A percentile compares a stretch with the other conserved stretches of the same genome.
Conservation (phyloP, 805 yeast species). For the Pichia nakasei region DNA sequence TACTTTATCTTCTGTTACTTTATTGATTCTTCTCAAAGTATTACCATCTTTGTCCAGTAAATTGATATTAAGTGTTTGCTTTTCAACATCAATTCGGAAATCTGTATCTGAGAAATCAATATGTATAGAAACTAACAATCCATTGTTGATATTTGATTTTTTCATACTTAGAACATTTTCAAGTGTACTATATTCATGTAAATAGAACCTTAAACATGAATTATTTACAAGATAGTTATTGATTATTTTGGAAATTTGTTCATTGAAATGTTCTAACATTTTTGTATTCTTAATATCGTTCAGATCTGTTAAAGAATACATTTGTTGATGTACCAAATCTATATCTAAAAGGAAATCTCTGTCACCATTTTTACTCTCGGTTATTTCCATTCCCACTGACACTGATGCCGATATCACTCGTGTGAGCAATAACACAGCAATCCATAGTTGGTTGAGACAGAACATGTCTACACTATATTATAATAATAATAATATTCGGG, state of each 20-base stretch:
- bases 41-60: slow-evolving; percentile 22
- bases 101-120: slow-evolving; percentile 11
- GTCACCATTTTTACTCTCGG: background rate
- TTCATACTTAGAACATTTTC: slow-evolving; percentile 1
- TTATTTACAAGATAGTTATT: slow-evolving; percentile 7
- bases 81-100: slow-evolving; percentile 11
- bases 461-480: background rate
- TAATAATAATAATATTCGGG: no score
- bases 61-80: slow-evolving; percentile 21
- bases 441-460: background rate
- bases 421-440: background rate
- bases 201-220: slow-evolving; percentile 13
- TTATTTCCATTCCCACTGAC: slow-evolving; percentile 3
- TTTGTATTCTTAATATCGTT: background rate
- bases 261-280: background rate
- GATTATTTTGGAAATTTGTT: background rate
- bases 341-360: slow-evolving; percentile 3
- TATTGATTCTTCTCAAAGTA: slow-evolving; percentile 20
- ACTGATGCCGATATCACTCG: background rate
- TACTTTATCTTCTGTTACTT: slow-evolving; percentile 10
- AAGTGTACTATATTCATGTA: slow-evolving; percentile 9
- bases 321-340: slow-evolving; percentile 5
- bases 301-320: background rate
- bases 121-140: slow-evolving; percentile 17
- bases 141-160: background rate